Base-by-base conservation (phyloP, 352 stramenopile genomes). In the Globisporangium canariense region DNA sequence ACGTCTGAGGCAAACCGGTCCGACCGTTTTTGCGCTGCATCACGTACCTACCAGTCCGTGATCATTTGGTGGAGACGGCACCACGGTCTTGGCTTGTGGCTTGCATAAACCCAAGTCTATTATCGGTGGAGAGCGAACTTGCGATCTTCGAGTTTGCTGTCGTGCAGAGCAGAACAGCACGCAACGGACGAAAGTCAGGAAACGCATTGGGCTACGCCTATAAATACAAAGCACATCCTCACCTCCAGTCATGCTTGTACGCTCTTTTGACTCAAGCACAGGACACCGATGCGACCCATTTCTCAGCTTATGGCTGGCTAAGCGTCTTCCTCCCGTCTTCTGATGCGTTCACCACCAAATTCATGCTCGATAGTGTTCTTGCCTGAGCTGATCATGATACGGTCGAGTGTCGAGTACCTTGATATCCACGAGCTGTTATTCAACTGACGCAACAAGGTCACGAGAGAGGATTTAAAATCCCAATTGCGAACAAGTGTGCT, bases 211-310 rank as follows among this genome's bases (percentile, higher is more conserved):
- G 5, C 46, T 52, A n/a, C 3, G 20, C 46, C 46, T 52, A 52
- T 52, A 25, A 52, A 52, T 52, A 52, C 45, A 20, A 47, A 47
- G n/a, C n/a, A 51, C 46, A 25, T 30, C 46, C 20, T 16, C 46
- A 52, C 46, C 46, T 52, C n/a, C 46, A 9, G 8, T 25, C 46
- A 8, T 14, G 18, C 5, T 52, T 9, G 7, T 9, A 20, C 46
- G 14, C 9, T 20, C 6, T 30, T 14, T 20, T 52, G n/a, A 52
- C 18, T 9, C 46, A 52, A 18, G 14, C 13, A 45, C 38, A 18
- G 4, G 14, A 10, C 38, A 49, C 6, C 16, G 7, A 49, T 49
- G 43, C 43, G 43, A 49, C 43, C 43, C 25, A 28, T 28, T 28
- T 28, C 2, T 28, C 25, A 28, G 2, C 25, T 28, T 28, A 28